Evolutionary conservation across 2,329 filamentous ascomycete genomes (phyloP), one percentile per base, ranked within the genome.

Genomic region (Cladosporium sp.): DNA sequence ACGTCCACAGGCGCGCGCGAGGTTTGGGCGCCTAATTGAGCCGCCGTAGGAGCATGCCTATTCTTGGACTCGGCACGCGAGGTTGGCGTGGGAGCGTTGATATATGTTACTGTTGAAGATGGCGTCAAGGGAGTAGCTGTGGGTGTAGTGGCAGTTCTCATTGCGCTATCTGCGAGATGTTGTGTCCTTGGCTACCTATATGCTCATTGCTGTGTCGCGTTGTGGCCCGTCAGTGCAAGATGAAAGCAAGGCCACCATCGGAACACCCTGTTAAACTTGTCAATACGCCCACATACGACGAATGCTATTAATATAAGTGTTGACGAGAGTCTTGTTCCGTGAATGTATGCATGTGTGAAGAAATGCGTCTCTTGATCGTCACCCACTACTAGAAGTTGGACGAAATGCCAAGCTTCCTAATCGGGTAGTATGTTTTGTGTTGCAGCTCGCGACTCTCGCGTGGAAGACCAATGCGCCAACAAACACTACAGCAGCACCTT

Each of bases 1-100:
- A 49, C 14, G 34, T 11, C 17, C n/a, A 28, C 12, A 38, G 54
- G 34, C 54, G 54, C 54, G 54, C 54, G 42, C 40, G 40, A 49
- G 28, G 20, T 28, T 15, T 39, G 34, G 54, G 54, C 54, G 54
- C 40, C 54, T 56, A 56, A 28, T 38, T 49, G 42, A 38, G 54
- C 54, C 34, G 37, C 42, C 36, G n/a, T 9, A 25, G 37, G 25
- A 19, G 51, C 17, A 54, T 43, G 28, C 25, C 19, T 55, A 45
- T 55, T 45, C 34, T 43, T 43, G 51, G 51, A n/a, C n/a, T 30
- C 39, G 28, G 38, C 51, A 45, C 25, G 15, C 19, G n/a, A 30
- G 17, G 7, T 34, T 12, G 11, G 7, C 3, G 30, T 34, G 3
- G 30, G 9, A 34, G 30, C 4, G 6, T 25, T 3, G 3, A 34